phyloP scores from a whole-genome alignment of 257 asterid genomes.

The Eustoma russellianum region DNA sequence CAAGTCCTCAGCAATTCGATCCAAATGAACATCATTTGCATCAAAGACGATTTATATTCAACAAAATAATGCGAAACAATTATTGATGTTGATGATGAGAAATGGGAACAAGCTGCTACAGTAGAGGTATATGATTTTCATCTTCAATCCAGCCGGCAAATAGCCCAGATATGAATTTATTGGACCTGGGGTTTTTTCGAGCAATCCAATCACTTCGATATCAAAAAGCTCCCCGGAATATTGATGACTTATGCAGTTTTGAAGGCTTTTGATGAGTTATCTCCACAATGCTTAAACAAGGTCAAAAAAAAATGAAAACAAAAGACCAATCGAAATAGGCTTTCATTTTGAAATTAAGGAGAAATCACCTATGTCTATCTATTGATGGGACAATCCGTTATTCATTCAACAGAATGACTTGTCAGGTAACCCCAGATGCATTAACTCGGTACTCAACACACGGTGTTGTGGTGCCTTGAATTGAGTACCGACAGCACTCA shows the following conservation, averaged over 20 bases:
- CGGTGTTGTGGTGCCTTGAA: too few relatives aligned
- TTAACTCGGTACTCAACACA: too few relatives aligned
- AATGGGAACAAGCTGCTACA: background rate
- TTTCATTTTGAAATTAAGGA: too few relatives aligned
- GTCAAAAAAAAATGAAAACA: too few relatives aligned
- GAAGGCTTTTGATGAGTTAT: background rate
- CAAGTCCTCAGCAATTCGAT: background rate
- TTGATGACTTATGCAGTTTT: background rate
- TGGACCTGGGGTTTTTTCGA: constrained; percentile 1
- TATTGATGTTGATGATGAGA: background rate
- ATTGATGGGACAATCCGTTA: too few relatives aligned
- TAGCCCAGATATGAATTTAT: constrained; percentile 2
- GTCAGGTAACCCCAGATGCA: too few relatives aligned
- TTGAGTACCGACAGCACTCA: too few relatives aligned
- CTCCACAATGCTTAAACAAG: background rate
- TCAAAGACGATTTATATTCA: background rate
- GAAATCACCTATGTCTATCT: too few relatives aligned
- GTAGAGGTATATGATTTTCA: background rate
- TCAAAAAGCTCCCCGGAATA: background rate
- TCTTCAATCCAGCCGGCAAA: background rate
- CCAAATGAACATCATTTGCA: background rate
- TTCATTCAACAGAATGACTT: too few relatives aligned
- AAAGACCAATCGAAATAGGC: too few relatives aligned
- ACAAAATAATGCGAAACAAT: constrained; percentile 7
- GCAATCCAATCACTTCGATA: constrained; percentile 1